Evolutionary conservation across 1,284 basidiomycete species (phyloP).

Genomic region (Porogramme epimiltina): DNA sequence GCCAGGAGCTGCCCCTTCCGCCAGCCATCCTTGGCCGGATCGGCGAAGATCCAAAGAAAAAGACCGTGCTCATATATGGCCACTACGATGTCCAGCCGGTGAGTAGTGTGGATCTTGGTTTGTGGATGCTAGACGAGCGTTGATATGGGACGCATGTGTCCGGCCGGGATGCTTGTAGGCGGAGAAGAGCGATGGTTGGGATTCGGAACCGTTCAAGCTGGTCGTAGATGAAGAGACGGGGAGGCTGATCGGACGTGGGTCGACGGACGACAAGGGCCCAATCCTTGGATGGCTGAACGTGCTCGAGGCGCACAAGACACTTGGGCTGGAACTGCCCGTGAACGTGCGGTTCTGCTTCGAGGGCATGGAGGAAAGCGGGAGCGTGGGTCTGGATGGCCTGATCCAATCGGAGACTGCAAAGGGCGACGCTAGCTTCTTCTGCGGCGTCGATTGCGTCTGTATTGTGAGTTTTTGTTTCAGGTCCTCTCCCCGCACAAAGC

Average conservation of each 20-base stretch:
- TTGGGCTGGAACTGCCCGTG: slow-evolving; percentile 83
- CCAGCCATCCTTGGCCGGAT: slow-evolving; percentile 88
- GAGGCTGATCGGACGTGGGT: slow-evolving; percentile 86
- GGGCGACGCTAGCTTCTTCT: slow-evolving; percentile 77
- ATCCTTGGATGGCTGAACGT: slow-evolving; percentile 95
- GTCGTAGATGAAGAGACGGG: slow-evolving; percentile 68
- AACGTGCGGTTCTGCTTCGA: slow-evolving; percentile 96
- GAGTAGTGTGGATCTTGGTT: no score
- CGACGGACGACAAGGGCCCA: slow-evolving; percentile 94
- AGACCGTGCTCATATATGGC: slow-evolving; percentile 91
- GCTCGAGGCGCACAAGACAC: slow-evolving; percentile 82
- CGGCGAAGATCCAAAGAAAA: slow-evolving; percentile 85
- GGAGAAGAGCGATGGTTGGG: slow-evolving; percentile 85
- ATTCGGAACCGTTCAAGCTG: slow-evolving; percentile 89
- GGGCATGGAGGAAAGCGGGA: slow-evolving; percentile 98
- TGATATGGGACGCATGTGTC: neutral
- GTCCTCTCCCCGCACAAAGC: no score
- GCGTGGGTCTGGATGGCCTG: slow-evolving; percentile 90
- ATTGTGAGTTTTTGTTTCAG: no score
- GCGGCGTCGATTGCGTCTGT: slow-evolving; percentile 93
- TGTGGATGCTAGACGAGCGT: no score
- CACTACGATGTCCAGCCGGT: slow-evolving; percentile 89
- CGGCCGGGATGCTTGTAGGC: slow-evolving; percentile 46
- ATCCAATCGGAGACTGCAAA: slow-evolving; percentile 79
- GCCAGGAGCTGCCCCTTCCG: slow-evolving; percentile 78